A percentile compares a stretch with the other conserved stretches of the same genome.
phyloP scores from a whole-genome alignment of 148 eudicot species.

The Vaccinium corymbosum region DNA sequence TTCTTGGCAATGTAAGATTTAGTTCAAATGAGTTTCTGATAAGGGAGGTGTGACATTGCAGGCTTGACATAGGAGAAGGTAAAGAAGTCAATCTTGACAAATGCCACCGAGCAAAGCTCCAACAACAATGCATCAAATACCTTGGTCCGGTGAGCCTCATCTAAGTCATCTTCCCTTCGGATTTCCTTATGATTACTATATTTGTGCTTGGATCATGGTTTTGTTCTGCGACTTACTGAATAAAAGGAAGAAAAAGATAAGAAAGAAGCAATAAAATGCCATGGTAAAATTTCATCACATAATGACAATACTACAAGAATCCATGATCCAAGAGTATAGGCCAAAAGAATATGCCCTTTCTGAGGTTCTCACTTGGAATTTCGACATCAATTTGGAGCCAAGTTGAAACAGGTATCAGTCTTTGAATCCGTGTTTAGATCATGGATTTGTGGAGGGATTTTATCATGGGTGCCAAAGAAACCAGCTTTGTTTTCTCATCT shows the following conservation, averaged over 20 bases:
- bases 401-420: not conserved
- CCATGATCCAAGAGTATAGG: not conserved
- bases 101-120: slow-evolving; percentile 51
- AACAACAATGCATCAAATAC: slow-evolving; percentile 67
- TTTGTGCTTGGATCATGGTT: not conserved
- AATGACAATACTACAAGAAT: not conserved
- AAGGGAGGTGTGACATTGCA: slow-evolving; percentile 12
- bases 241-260: not conserved
- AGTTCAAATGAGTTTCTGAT: not conserved
- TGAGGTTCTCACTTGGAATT: not conserved
- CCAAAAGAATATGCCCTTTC: not conserved
- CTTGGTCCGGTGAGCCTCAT: slow-evolving; percentile 55
- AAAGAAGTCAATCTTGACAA: slow-evolving; percentile 52
- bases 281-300: not conserved
- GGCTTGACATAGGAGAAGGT: slow-evolving; percentile 79
- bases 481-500: not conserved
- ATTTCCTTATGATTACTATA: not conserved
- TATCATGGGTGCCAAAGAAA: not conserved
- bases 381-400: not conserved
- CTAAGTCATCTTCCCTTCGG: not conserved
- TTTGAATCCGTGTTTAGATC: not conserved
- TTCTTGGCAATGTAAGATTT: not conserved
- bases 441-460: not conserved
- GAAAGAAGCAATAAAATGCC: not conserved
- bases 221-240: not conserved